Percentiles rank a stretch among this genome's conserved stretches.
phyloP scores from a whole-genome alignment of 306 rosid species.

The Cyclanthera cordifolia region DNA sequence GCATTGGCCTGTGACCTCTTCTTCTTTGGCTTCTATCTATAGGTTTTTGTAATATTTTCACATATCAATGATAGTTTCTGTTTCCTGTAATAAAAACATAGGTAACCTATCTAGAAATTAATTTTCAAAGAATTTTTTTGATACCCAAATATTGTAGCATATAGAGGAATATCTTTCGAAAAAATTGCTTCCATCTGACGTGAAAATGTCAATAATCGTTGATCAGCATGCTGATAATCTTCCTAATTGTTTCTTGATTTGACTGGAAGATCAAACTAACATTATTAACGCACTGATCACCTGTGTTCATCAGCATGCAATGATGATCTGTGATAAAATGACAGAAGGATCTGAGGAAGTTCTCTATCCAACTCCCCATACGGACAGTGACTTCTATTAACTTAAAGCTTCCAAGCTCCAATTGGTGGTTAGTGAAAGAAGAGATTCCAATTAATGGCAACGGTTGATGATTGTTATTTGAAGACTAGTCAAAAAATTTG shows the following conservation, averaged over 20 bases:
- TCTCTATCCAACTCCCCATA: constrained; percentile 33
- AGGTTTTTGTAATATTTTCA: too few species aligned
- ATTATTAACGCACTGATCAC: background rate
- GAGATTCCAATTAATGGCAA: constrained; percentile 17
- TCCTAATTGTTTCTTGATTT: background rate
- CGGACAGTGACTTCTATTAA: constrained; percentile 36
- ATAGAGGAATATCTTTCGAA: background rate
- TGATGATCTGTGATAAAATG: constrained; percentile 71
- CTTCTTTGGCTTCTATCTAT: too few species aligned
- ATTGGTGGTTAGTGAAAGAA: background rate
- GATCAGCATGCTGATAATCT: background rate
- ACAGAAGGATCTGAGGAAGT: constrained; percentile 44
- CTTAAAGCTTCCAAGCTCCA: constrained; percentile 22
- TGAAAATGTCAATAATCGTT: background rate
- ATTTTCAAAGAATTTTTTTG: too few species aligned
- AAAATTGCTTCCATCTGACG: background rate
- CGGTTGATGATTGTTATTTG: background rate
- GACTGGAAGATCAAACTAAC: background rate
- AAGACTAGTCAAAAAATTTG: background rate
- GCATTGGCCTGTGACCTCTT: too few species aligned
- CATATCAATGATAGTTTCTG: too few species aligned
- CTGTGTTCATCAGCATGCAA: constrained; percentile 56
- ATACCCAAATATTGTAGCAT: too few species aligned
- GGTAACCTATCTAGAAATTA: too few species aligned
- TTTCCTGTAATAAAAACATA: too few species aligned